phyloP scores from a whole-genome alignment of 2,329 filamentous ascomycete genomes.

The Hysterium pulicare region DNA sequence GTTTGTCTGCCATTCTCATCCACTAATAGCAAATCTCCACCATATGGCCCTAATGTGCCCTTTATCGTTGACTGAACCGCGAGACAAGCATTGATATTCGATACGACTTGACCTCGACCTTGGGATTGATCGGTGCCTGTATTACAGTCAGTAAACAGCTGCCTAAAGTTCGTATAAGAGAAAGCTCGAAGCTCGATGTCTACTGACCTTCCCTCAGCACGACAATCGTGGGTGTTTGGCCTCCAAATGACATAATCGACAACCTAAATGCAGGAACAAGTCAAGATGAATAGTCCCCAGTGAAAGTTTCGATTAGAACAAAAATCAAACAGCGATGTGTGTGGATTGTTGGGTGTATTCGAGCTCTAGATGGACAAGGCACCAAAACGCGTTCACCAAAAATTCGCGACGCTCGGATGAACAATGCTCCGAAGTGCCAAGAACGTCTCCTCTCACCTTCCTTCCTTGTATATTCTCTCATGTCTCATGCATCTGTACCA shows the following conservation, averaged over 20 bases:
- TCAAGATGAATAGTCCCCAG: too few relatives aligned
- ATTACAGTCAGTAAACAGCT: constrained; percentile 17
- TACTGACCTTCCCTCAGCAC: constrained; percentile 91
- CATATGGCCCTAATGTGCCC: constrained; percentile 92
- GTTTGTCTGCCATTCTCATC: constrained; percentile 94
- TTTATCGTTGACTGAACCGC: constrained; percentile 95
- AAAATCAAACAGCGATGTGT: too few relatives aligned
- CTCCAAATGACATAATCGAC: constrained; percentile 83
- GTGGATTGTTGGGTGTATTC: too few relatives aligned
- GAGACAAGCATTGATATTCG: constrained; percentile 97
- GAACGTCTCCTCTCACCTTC: too few relatives aligned
- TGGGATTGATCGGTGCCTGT: constrained; percentile 95
- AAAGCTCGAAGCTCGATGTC: constrained; percentile 15
- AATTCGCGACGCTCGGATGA: too few relatives aligned
- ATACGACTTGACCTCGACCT: constrained; percentile 92
- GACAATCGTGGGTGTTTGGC: constrained; percentile 95
- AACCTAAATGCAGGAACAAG: neutral
- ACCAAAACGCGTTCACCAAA: too few relatives aligned
- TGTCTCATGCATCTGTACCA: neutral
- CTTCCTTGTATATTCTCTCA: too few relatives aligned
- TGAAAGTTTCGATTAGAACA: too few relatives aligned
- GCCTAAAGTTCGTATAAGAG: constrained; percentile 1
- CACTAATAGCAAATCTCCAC: constrained; percentile 92
- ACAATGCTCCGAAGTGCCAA: too few relatives aligned
- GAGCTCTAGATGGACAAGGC: too few relatives aligned